Conservation (phyloP, 306 rosid genomes). For the Abrus pulchellus region DNA sequence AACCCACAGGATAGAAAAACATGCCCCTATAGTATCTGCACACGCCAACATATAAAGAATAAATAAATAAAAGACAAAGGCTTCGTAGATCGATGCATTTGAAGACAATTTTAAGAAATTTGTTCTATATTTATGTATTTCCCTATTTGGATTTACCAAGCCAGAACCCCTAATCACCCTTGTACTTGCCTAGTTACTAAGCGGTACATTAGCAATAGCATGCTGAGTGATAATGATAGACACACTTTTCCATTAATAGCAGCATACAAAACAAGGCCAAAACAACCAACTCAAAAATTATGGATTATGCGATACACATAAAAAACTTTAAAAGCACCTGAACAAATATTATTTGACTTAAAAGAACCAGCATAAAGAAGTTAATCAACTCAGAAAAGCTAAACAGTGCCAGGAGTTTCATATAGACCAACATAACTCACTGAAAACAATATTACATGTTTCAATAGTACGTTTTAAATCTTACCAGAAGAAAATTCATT, state of each 20-base stretch:
- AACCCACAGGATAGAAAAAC: constrained; percentile 3
- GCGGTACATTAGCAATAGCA: constrained; percentile 13
- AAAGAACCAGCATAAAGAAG: constrained; percentile 33
- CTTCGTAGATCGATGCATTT: constrained; percentile 27
- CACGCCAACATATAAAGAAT: constrained; percentile 5
- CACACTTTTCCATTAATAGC: constrained; percentile 36
- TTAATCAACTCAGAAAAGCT: constrained; percentile 18
- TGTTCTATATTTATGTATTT: constrained; percentile 25
- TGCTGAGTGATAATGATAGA: constrained; percentile 32
- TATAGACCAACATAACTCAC: constrained; percentile 14
- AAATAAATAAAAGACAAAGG: constrained; percentile 14
- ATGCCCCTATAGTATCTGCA: constrained; percentile 26
- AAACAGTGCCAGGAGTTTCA: constrained; percentile 19
- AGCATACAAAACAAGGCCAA: constrained; percentile 48
- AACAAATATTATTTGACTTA: constrained; percentile 33
- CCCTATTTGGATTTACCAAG: constrained; percentile 21
- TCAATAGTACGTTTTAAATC: constrained; percentile 29
- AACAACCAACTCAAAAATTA: constrained; percentile 2
- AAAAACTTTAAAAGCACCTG: constrained; percentile 34
- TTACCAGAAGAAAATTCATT: constrained; percentile 78
- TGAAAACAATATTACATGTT: constrained; percentile 20
- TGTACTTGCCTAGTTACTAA: neutral
- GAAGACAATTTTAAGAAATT: constrained; percentile 22
- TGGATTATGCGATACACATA: neutral
- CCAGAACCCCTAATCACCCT: constrained; percentile 25